Conservation (phyloP, 23 red algal species). For the Pyropia haitanensis region DNA sequence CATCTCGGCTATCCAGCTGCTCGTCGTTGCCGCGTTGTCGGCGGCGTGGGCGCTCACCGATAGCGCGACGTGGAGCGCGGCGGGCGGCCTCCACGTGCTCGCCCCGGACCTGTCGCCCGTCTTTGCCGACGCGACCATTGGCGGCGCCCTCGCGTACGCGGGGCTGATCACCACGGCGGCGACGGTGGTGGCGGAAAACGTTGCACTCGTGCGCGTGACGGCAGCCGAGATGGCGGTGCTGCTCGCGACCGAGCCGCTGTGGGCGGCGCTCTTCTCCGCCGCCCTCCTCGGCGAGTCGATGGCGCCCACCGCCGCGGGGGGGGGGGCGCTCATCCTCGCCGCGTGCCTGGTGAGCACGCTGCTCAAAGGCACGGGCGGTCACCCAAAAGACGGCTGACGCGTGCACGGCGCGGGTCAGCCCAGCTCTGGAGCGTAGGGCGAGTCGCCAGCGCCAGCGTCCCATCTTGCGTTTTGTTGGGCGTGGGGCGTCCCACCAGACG, state of each 20-base stretch:
- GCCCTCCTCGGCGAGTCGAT: slow-evolving; percentile 54
- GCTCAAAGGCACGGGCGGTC: no score
- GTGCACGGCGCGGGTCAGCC: no score
- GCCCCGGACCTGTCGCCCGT: background rate
- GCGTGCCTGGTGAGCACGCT: slow-evolving; percentile 40
- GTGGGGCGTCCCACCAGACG: no score
- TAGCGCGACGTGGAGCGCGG: background rate
- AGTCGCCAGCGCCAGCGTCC: no score
- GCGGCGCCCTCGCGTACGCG: slow-evolving; percentile 29
- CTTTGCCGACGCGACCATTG: background rate
- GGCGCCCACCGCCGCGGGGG: slow-evolving; percentile 17
- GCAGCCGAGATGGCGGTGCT: slow-evolving; percentile 67
- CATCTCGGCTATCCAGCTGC: slow-evolving; percentile 38
- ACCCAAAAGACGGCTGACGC: no score
- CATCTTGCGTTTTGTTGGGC: no score
- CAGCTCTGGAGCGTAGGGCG: no score
- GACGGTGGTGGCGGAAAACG: slow-evolving; percentile 52
- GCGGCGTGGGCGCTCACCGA: slow-evolving; percentile 20
- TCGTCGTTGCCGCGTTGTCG: slow-evolving; percentile 21
- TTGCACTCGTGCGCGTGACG: slow-evolving; percentile 35
- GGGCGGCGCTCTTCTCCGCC: slow-evolving; percentile 56
- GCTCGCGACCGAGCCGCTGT: slow-evolving; percentile 69
- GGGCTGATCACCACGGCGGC: slow-evolving; percentile 70
- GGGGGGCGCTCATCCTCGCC: slow-evolving; percentile 54
- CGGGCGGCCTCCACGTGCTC: background rate